These are phyloP conservation scores for Elaeis guineensis DNA, from an alignment of 176 grass and related monocot species.

Conservation along the genomic window DNA sequence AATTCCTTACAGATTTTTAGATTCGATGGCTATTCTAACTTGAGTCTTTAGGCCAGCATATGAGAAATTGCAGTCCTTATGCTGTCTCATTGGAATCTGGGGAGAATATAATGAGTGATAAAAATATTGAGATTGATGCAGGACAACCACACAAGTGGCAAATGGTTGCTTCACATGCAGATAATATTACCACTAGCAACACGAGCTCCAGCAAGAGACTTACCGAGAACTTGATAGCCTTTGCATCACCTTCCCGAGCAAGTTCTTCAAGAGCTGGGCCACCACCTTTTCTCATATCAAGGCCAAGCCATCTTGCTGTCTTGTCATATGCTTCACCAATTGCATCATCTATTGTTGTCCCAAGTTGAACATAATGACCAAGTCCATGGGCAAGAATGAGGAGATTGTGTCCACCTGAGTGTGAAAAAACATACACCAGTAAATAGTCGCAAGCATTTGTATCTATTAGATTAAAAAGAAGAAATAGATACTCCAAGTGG, in stretches of 20 bases:
- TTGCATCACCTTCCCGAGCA: conserved; percentile 72
- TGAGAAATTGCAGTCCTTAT: conserved; percentile 99
- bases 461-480: too few species aligned
- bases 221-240: conserved; percentile 79
- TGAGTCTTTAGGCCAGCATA: conserved; percentile 99
- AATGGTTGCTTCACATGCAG: background rate
- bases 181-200: background rate
- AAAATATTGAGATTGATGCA: background rate
- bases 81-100: conserved; percentile 88
- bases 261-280: conserved; percentile 95
- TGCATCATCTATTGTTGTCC: conserved; percentile 95
- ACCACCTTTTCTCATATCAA: conserved; percentile 89
- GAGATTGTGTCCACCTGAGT: conserved; percentile 89
- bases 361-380: conserved; percentile 93
- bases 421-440: background rate
- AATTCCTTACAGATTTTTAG: conserved; percentile 57
- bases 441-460: too few species aligned
- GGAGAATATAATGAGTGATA: conserved; percentile 11
- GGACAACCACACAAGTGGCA: too few species aligned
- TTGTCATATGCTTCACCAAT: conserved; percentile 99
- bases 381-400: conserved; percentile 74
- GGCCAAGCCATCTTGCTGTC: conserved; percentile 90
- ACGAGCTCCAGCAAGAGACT: conserved; percentile 31
- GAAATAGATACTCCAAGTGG: too few species aligned
- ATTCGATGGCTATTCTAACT: conserved; percentile 89